Conservation (phyloP, 2,329 filamentous ascomycete genomes). For the Phoma sp. region DNA sequence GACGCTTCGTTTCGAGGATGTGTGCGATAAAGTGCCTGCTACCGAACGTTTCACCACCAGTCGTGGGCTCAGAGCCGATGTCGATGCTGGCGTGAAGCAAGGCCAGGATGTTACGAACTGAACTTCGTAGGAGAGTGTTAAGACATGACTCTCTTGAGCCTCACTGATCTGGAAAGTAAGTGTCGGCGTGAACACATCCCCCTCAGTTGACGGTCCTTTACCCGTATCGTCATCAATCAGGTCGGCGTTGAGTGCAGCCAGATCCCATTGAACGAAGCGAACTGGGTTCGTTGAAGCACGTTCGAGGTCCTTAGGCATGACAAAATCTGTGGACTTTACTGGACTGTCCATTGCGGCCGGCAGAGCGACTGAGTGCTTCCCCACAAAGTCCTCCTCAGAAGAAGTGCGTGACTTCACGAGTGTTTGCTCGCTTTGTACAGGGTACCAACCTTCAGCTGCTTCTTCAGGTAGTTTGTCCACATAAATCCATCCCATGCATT, state of each 20-base stretch:
- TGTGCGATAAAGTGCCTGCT: conserved; percentile 34
- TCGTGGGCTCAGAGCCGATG: conserved; percentile 27
- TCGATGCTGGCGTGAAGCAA: conserved; percentile 53
- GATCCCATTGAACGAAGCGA: conserved; percentile 35
- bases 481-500: conserved; percentile 63
- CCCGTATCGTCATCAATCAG: conserved; percentile 30
- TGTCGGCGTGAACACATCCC: conserved; percentile 35
- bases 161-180: conserved; percentile 43
- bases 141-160: conserved; percentile 18
- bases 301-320: conserved; percentile 44
- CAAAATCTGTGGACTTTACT: conserved; percentile 46
- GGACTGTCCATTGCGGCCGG: conserved; percentile 26
- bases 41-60: conserved; percentile 33
- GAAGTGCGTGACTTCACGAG: conserved; percentile 48
- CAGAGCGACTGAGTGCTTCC: conserved; percentile 44
- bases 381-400: conserved; percentile 35
- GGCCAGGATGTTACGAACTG: conserved; percentile 62
- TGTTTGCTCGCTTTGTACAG: conserved; percentile 49
- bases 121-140: conserved; percentile 57
- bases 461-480: conserved; percentile 50
- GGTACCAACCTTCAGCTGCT: conserved; percentile 57
- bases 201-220: conserved; percentile 21
- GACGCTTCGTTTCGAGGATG: conserved; percentile 41
- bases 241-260: conserved; percentile 31
- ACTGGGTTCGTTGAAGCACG: conserved; percentile 23